These are phyloP conservation scores for Eimeria tenella DNA, from an alignment of 169 alveolate species.

Conservation along the genomic window DNA sequence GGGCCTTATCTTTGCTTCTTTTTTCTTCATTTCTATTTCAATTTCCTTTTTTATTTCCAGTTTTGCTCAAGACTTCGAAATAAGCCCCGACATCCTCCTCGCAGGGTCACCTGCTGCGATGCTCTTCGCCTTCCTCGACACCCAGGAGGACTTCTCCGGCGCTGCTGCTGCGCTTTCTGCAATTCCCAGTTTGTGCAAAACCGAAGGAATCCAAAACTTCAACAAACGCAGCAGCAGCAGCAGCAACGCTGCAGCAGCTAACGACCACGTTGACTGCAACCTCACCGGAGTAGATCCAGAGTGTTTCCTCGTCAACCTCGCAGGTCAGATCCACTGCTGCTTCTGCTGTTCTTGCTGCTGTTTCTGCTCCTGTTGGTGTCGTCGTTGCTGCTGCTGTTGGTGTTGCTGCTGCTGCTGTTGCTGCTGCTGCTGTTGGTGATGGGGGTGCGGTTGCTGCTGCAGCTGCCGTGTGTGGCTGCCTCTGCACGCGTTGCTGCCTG, in stretches of 20 bases:
- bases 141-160: constrained; percentile 40
- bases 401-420: background rate
- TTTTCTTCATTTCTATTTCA: background rate
- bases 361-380: background rate
- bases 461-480: background rate
- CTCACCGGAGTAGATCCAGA: constrained; percentile 73
- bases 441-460: background rate
- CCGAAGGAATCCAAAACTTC: background rate
- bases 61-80: constrained; percentile 20
- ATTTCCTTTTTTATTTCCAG: background rate
- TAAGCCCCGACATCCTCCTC: constrained; percentile 38
- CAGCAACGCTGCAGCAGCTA: constrained; percentile 13
- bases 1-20: background rate
- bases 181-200: constrained; percentile 15
- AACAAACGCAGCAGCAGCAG: background rate
- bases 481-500: background rate
- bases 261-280: constrained; percentile 64
- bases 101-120: constrained; percentile 54
- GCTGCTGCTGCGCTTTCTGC: constrained; percentile 18
- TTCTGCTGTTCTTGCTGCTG: background rate
- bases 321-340: background rate
- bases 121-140: constrained; percentile 43
- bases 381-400: background rate
- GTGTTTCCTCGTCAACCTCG: constrained; percentile 60
- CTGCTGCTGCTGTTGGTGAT: background rate